These are phyloP conservation scores for Fraxinus nigra DNA, from an alignment of 305 asterid genomes.

Conservation along the genomic window DNA sequence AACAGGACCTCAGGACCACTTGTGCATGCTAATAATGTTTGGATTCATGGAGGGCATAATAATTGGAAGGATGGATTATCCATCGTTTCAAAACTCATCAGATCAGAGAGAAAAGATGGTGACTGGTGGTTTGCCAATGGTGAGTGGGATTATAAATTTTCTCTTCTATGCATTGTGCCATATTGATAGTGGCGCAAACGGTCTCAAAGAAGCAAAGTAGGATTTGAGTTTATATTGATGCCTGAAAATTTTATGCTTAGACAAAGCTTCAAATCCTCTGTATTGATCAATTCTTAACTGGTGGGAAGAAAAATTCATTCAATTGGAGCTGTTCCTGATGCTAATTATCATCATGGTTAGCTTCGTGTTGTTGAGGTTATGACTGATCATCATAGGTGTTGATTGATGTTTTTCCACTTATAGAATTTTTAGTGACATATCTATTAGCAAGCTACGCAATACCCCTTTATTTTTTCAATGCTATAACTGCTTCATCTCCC, in stretches of 20 bases:
- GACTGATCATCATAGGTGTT: not conserved
- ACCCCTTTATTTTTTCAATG: not conserved
- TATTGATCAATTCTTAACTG: not conserved
- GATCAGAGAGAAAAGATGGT: slow-evolving; percentile 47
- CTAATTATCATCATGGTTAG: not conserved
- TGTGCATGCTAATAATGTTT: slow-evolving; percentile 52
- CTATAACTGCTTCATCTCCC: not conserved
- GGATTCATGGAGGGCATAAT: slow-evolving; percentile 94
- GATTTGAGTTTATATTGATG: slow-evolving; percentile 14
- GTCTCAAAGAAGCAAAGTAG: not conserved
- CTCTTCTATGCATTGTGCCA: slow-evolving; percentile 18
- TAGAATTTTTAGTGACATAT: not conserved
- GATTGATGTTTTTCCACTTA: not conserved
- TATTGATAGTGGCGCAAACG: not conserved
- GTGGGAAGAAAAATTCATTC: not conserved
- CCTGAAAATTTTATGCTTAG: not conserved
- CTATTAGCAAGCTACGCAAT: not conserved
- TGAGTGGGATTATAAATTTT: slow-evolving; percentile 33
- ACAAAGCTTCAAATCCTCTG: not conserved
- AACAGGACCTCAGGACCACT: slow-evolving; percentile 78
- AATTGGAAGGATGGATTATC: slow-evolving; percentile 84
- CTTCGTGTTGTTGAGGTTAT: not conserved
- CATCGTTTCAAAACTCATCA: slow-evolving; percentile 60
- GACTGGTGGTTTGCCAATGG: slow-evolving; percentile 96
- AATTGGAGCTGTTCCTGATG: not conserved